Conservation (phyloP, 1,139 yeast species). For the Sugiyamaella neomexicana region DNA sequence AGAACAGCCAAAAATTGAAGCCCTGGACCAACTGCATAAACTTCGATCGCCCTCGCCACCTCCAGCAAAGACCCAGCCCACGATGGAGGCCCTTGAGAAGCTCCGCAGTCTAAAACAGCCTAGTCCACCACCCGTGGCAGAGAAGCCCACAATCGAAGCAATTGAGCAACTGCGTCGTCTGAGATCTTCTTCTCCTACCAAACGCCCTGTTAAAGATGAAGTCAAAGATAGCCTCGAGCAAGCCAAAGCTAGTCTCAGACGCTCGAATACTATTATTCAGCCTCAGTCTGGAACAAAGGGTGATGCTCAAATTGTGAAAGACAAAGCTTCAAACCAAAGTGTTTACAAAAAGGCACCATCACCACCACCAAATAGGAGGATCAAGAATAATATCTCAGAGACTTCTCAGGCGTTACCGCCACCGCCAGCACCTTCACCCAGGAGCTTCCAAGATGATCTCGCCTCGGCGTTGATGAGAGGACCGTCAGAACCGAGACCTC, state of each 20-base stretch:
- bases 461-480: conserved; percentile 26
- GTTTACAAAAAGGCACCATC: not conserved
- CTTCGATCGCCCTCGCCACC: conserved; percentile 29
- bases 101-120: conserved; percentile 27
- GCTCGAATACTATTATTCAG: conserved; percentile 29
- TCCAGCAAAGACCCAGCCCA: conserved; percentile 17
- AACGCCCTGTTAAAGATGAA: conserved; percentile 25
- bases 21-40: conserved; percentile 24
- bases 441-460: conserved; percentile 25
- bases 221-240: conserved; percentile 28
- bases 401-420: not conserved
- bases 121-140: conserved; percentile 18
- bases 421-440: conserved; percentile 7
- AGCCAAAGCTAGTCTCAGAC: conserved; percentile 27
- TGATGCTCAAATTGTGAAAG: too few species aligned
- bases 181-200: conserved; percentile 29
- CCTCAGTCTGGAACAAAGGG: not conserved
- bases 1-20: conserved; percentile 13
- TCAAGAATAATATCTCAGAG: too few species aligned
- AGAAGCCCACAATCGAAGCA: conserved; percentile 16
- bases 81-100: conserved; percentile 19
- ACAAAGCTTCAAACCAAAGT: too few species aligned
- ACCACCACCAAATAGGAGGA: not conserved
- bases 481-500: conserved; percentile 19
- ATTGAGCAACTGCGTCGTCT: conserved; percentile 27